Evolutionary conservation across 257 asterid genomes (phyloP), one percentile per base, ranked within the genome.

Genomic region (Scutellaria barbata): DNA sequence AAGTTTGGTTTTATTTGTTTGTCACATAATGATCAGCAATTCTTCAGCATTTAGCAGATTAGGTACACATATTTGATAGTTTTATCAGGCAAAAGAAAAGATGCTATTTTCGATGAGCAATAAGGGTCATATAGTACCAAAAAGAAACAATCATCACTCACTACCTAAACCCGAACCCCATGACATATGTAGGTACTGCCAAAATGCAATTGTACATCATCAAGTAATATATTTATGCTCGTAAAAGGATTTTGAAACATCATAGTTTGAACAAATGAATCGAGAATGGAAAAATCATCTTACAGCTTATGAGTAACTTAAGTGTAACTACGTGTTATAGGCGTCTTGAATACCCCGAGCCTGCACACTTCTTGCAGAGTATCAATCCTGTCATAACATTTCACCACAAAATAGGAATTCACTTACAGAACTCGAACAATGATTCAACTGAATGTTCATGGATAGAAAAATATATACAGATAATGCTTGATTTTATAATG

Each of bases 291-390:
- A 69, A 76, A 37, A 20, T 50, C 45, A 43, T 73, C 76, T 70
- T 57, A 75, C 76, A 80, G 16, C 51, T 55, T 40, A 39, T 58
- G 65, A 55, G 20, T 25, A 51, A 65, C 70, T 73, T 11, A 22
- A 30, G 22, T 65, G 30, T 60, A 63, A 17, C 17, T 59, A 60
- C 4, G 52, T 54, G 72, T 81, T 73, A 91, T 68, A 91, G 48
- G 60, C 96, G 92, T 74, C 82, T 90, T 16, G 98, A 87, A 79
- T 93, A 93, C 72, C 98, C 98, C 51, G 98, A 89, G 57, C 98
- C 98, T 62, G 86, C 85, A 76, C 98, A 93, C 71, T 84, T 93
- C 90, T 93, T 93, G 94, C 97, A 93, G 39, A 93, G 86, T 76
- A 93, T 68, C 84, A 90, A 78, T 50, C 97, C 98, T 90, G 85